Evolutionary conservation across 2,329 filamentous ascomycete species (phyloP).

Genomic region (Fusarium clavum): DNA sequence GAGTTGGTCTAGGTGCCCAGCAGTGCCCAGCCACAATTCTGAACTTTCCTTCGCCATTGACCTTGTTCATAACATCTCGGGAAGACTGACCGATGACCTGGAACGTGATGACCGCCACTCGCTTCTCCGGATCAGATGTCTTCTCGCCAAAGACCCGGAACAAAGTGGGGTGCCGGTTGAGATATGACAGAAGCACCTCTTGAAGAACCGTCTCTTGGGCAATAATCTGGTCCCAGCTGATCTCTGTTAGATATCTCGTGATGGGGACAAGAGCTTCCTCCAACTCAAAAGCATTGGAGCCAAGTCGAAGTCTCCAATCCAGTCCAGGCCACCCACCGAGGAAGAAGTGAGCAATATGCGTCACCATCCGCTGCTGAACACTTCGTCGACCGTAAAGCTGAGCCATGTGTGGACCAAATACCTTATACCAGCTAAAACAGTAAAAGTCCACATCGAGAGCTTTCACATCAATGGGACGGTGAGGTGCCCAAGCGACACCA

Average conservation of each 20-base stretch:
- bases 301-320: conserved; percentile 2
- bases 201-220: conserved; percentile 6
- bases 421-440: conserved; percentile 83
- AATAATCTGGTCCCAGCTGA: conserved; percentile 2
- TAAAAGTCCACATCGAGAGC: conserved; percentile 80
- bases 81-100: neutral
- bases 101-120: conserved; percentile 1
- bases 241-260: neutral
- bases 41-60: conserved; percentile 3
- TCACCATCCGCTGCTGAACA: conserved; percentile 6
- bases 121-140: neutral
- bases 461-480: conserved; percentile 76
- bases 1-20: conserved; percentile 4
- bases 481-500: conserved; percentile 80
- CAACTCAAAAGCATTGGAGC: conserved; percentile 5
- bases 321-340: neutral
- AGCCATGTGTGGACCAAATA: conserved; percentile 80
- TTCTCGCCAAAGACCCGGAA: conserved; percentile 1
- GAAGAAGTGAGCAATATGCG: conserved; percentile 3
- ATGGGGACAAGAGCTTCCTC: conserved; percentile 6
- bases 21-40: conserved; percentile 5
- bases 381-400: conserved; percentile 67
- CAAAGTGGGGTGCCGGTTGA: neutral
- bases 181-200: conserved; percentile 1
- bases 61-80: conserved; percentile 1